Base-by-base conservation (phyloP, 2,329 filamentous ascomycete genomes). In the Thielaviopsis euricoi region DNA sequence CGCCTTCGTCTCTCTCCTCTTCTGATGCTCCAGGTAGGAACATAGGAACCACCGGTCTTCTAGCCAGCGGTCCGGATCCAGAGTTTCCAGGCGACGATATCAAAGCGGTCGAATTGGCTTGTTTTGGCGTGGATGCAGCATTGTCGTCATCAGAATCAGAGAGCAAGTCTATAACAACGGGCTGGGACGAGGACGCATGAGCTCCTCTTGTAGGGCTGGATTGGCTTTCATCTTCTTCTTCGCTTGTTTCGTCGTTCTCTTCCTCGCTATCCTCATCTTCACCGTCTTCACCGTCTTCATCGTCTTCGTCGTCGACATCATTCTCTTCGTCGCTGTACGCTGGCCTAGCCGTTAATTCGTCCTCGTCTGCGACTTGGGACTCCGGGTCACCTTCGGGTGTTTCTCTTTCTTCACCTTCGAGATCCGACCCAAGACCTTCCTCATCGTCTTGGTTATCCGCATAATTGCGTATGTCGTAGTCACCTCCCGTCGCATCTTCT, bases 151-250 rank as follows among this genome's bases (percentile, higher is more conserved):
- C 73, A 1, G 71, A 74, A 58, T 76, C 73, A 0, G 74, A 76
- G 3, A 77, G 65, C 10, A 78, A 63, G 56, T 70, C 71, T 59
- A 78, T 77, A 19, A 76, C 69, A 3, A 76, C 68, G 1, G 73
- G 72, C 7, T 67, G 65, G 7, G 65, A 65, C 1, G 68, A 60
- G 10, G 60, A 61, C 12, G 64, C 37, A 56, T 60, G 40, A 33
- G 33, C 17, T 3, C 60, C 22, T 21, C 55, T 49, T 15, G 51
- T 43, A 19, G 59, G 29, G 21, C 53, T 23, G 7, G 25, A 46
- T 37, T n/a, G 43, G 10, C n/a, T 9, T 21, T 49, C 52, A 3
- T 59, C 61, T 1, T 63, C 59, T 6, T 56, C 53, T 9, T 61
- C 58, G n/a, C n/a, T n/a, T n/a, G n/a, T n/a, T 21, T 62, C 57